Base-by-base conservation (phyloP, 2,329 filamentous ascomycete species). In the Lecanoromycetidae sp. region DNA sequence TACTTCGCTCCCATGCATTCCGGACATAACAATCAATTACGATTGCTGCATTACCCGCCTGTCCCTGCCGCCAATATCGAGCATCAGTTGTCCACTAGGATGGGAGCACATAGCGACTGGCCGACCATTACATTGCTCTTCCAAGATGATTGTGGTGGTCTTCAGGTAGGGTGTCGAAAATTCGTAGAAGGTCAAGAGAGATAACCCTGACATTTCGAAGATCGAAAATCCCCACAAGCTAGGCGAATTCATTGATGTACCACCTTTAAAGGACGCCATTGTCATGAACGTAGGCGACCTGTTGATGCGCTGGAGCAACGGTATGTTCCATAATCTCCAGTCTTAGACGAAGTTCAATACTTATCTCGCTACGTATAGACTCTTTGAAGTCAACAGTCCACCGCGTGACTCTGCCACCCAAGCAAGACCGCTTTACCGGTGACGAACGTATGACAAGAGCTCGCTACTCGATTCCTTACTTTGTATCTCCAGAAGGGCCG, bases 381-480 rank as follows among this genome's bases (percentile, higher is more conserved):
- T 63, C 66, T 41, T 61, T 77, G 22, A 68, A 66, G 52, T 77
- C 74, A 12, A 75, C 71, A 2, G 64, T 71, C 8, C 74, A 77
- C 55, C 69, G 73, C 2, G 74, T 77, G 2, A 66, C 63, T 1
- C 54, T 71, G 3, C 71, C 72, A 12, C 66, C 66, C 2, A 54
- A 62, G 0, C 55, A 60, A 8, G 61, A 68, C 50, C 59, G 65
- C 15, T 65, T 59, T 48, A 62, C 58, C 36, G 67, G 62, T 1
- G 56, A 57, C 1, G 57, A 66, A 12, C 57, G 63, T 3, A 69
- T 74, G 63, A 74, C 71, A 2, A 61, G 63, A 26, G 65, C 69
- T 17, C 62, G 76, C 12, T 79, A 75, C 52, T 79, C 76, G 7
- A 79, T 79, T 44, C 74, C 75, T 0, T 79, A 77, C 55, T 79